phyloP scores from a whole-genome alignment of 1,284 basidiomycete species.

The Naganishia albida region DNA sequence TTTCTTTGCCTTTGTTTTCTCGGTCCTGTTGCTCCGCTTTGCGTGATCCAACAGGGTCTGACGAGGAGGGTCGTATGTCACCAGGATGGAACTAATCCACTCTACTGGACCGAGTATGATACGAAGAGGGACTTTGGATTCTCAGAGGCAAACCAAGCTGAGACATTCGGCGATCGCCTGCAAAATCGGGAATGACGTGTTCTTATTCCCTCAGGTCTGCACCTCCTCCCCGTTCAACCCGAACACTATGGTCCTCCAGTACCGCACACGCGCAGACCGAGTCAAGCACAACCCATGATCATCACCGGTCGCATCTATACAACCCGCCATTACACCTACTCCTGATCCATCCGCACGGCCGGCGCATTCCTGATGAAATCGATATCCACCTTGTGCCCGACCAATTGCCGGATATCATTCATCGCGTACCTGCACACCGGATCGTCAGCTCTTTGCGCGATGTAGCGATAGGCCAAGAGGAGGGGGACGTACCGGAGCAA shows the following conservation, averaged over 20 bases:
- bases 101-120: too few species aligned
- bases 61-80: neutral
- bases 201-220: too few species aligned
- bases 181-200: constrained; percentile 15
- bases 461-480: neutral
- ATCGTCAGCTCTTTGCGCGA: constrained; percentile 17
- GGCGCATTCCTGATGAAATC: constrained; percentile 84
- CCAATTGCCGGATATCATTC: constrained; percentile 93
- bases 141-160: constrained; percentile 5
- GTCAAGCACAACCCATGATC: neutral
- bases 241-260: constrained; percentile 1
- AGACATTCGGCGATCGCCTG: constrained; percentile 30
- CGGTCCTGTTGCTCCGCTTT: neutral
- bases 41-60: neutral
- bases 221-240: neutral
- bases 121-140: neutral
- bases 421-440: constrained; percentile 61
- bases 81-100: neutral
- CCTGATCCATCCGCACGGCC: constrained; percentile 74
- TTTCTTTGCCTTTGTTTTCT: neutral
- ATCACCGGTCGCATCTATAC: constrained; percentile 7
- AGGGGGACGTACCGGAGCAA: constrained; percentile 82
- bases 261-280: too few species aligned
- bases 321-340: constrained; percentile 19
- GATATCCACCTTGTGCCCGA: constrained; percentile 94